phyloP scores from a whole-genome alignment of 2,329 filamentous ascomycete genomes.

The Hypoxylon sp. region DNA sequence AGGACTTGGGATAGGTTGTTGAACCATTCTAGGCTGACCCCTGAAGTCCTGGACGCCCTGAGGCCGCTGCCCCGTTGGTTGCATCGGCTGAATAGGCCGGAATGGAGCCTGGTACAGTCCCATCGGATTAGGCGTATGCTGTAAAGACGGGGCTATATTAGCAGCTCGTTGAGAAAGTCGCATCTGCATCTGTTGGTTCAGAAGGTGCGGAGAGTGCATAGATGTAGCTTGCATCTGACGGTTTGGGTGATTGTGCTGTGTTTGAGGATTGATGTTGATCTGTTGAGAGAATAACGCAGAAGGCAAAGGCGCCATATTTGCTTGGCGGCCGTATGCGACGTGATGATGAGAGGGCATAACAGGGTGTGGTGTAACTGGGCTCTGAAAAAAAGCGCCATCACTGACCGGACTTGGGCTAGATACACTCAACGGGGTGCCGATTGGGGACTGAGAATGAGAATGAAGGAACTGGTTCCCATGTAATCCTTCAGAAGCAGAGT shows the following conservation, averaged over 20 bases:
- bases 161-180: constrained; percentile 23
- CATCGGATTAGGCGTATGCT: not conserved
- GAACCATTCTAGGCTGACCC: constrained; percentile 2
- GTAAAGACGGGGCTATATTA: constrained; percentile 3
- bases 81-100: constrained; percentile 11
- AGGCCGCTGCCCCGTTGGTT: constrained; percentile 1
- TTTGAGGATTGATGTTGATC: constrained; percentile 24
- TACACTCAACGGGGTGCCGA: constrained; percentile 22
- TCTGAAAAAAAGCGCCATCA: constrained; percentile 14
- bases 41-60: constrained; percentile 15
- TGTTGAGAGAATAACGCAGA: constrained; percentile 22
- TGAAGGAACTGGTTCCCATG: constrained; percentile 28
- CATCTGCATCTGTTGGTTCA: constrained; percentile 23
- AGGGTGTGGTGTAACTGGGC: constrained; percentile 11
- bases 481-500: constrained; percentile 2
- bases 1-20: constrained; percentile 6
- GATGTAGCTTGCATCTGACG: constrained; percentile 16
- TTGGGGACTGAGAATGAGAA: constrained; percentile 38
- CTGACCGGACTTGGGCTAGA: constrained; percentile 9
- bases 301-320: not conserved
- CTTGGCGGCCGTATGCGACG: constrained; percentile 15
- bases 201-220: constrained; percentile 2
- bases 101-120: constrained; percentile 1
- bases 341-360: constrained; percentile 22
- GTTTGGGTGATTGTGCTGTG: constrained; percentile 19